Percentiles rank a stretch among this genome's conserved stretches.
Evolutionary conservation across 805 yeast species (phyloP).

Genomic region (Cyberlindnera veronae): DNA sequence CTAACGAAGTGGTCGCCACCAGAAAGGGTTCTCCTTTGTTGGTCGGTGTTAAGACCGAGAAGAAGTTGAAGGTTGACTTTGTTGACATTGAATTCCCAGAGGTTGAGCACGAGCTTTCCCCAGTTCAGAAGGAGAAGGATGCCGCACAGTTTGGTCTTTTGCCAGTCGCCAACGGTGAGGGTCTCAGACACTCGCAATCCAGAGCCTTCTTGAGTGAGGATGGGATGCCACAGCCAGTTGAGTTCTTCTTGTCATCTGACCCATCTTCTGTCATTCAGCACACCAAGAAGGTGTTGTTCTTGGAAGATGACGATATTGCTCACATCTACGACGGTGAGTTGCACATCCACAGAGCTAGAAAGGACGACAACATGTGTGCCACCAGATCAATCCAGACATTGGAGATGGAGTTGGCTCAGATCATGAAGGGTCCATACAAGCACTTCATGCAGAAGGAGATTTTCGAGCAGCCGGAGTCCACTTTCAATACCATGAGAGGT

Average conservation of each 20-base stretch:
- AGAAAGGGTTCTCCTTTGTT: conserved; percentile 97
- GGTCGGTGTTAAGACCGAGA: conserved; percentile 95
- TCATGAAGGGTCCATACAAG: conserved; percentile 94
- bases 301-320: conserved; percentile 98
- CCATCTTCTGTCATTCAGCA: conserved; percentile 96
- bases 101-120: conserved; percentile 29
- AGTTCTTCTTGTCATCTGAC: conserved; percentile 93
- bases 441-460: conserved; percentile 99
- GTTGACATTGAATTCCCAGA: conserved; percentile 95
- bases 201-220: conserved; percentile 96
- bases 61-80: conserved; percentile 92
- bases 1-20: conserved; percentile 94
- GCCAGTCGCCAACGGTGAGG: conserved; percentile 55
- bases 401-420: conserved; percentile 95
- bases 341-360: conserved; percentile 95
- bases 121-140: conserved; percentile 20
- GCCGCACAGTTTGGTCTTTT: conserved; percentile 35
- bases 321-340: conserved; percentile 97
- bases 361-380: conserved; percentile 83
- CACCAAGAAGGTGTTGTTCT: conserved; percentile 92
- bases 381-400: conserved; percentile 94
- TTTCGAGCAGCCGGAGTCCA: conserved; percentile 97
- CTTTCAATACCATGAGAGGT: conserved; percentile 99
- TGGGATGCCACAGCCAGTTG: conserved; percentile 89
- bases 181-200: conserved; percentile 84